phyloP scores from a whole-genome alignment of 345 rosid genomes.

The sweet orange (Citrus sinensis) region DVS_A1.0 CM039169.1:33387001-33387500 shows the following conservation, averaged over 20 bases:
- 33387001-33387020: slow-evolving; percentile 25
- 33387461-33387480: background rate
- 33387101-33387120: slow-evolving; percentile 23
- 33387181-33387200: slow-evolving; percentile 23
- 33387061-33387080: slow-evolving; percentile 22
- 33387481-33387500: background rate
- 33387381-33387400: too few species aligned
- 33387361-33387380: too few species aligned
- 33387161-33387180: slow-evolving; percentile 22
- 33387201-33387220: slow-evolving; percentile 20
- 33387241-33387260: background rate
- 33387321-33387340: too few species aligned
- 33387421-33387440: background rate
- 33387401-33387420: too few species aligned
- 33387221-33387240: slow-evolving; percentile 7
- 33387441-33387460: background rate
- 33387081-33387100: slow-evolving; percentile 14
- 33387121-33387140: slow-evolving; percentile 14
- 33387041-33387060: slow-evolving; percentile 30
- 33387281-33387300: background rate
- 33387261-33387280: background rate
- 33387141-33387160: slow-evolving; percentile 20
- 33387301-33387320: background rate
- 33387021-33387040: slow-evolving; percentile 54
- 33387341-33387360: too few species aligned